phyloP scores from a whole-genome alignment of 139 green algal genomes.

The Chlamydomonas incerta region DNA sequence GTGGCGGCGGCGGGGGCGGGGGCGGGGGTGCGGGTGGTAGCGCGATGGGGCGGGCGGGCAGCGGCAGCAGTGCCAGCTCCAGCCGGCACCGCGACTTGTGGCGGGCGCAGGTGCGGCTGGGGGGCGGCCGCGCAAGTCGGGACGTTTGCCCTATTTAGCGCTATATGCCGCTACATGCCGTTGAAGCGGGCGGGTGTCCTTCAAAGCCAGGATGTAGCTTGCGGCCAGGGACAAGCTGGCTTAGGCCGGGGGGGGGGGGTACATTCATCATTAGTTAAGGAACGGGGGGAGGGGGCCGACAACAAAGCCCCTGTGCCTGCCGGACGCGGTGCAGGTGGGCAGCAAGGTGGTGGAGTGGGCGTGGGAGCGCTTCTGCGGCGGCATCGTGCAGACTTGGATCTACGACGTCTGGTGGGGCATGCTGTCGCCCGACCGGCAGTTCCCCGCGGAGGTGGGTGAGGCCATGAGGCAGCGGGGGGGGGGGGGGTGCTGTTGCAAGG shows the following conservation, averaged over 20 bases:
- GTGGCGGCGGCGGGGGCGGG: not conserved
- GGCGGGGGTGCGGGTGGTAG: not conserved
- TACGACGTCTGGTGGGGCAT: conserved; percentile 82
- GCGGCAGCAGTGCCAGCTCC: no score
- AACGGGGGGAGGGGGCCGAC: no score
- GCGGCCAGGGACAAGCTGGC: no score
- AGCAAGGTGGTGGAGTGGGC: conserved; percentile 52
- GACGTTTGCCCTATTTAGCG: no score
- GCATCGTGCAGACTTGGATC: conserved; percentile 77
- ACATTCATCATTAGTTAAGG: not conserved
- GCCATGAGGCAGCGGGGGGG: no score
- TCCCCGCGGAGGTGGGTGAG: conserved; percentile 74
- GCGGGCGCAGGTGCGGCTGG: no score
- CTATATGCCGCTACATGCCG: no score
- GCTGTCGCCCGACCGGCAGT: conserved; percentile 83
- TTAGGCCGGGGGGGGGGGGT: not conserved
- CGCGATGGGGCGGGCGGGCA: not conserved
- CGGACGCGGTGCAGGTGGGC: conserved; percentile 19
- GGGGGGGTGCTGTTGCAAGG: no score
- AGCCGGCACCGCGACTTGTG: no score
- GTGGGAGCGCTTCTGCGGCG: conserved; percentile 45
- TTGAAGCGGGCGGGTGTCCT: not conserved
- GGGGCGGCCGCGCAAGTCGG: no score
- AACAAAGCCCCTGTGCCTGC: no score
- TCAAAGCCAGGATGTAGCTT: no score